Percentiles rank a stretch among this genome's conserved stretches.
These are phyloP conservation scores for Avena sativa DNA, from an alignment of 176 grass and related monocot genomes.

Conservation along the genomic window DNA sequence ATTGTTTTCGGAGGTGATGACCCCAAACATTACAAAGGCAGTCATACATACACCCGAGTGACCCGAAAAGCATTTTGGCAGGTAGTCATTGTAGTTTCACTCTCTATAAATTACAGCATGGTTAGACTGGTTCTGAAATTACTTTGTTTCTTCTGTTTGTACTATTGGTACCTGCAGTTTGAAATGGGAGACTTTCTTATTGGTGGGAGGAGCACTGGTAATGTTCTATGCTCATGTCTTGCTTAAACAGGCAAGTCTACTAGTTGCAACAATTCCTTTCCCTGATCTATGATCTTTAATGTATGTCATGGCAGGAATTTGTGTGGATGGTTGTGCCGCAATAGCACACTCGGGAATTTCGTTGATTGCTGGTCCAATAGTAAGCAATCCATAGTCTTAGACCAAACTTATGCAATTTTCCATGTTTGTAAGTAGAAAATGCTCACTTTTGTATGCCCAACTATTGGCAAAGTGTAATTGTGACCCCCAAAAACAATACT, in stretches of 20 bases:
- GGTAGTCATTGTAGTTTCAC: slow-evolving; percentile 44
- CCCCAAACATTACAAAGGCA: slow-evolving; percentile 64
- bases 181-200: slow-evolving; percentile 85
- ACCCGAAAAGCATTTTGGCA: slow-evolving; percentile 89
- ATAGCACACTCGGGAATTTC: slow-evolving; percentile 97
- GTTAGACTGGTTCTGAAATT: background rate
- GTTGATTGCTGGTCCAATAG: slow-evolving; percentile 84
- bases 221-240: background rate
- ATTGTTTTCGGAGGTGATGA: slow-evolving; percentile 92
- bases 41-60: slow-evolving; percentile 82
- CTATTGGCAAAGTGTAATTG: background rate
- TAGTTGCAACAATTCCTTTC: background rate
- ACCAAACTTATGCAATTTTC: slow-evolving; percentile 14
- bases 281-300: slow-evolving; percentile 40
- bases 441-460: background rate
- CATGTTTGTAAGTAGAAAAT: background rate
- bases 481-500: background rate
- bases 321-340: slow-evolving; percentile 72
- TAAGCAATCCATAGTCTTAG: slow-evolving; percentile 40
- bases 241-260: background rate
- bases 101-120: background rate
- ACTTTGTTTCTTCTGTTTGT: background rate
- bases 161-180: slow-evolving; percentile 53
- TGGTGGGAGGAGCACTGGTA: slow-evolving; percentile 70
- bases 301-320: slow-evolving; percentile 62